phyloP scores from a whole-genome alignment of 164 flowering plant genomes.

The Cinnamomum micranthum region DNA sequence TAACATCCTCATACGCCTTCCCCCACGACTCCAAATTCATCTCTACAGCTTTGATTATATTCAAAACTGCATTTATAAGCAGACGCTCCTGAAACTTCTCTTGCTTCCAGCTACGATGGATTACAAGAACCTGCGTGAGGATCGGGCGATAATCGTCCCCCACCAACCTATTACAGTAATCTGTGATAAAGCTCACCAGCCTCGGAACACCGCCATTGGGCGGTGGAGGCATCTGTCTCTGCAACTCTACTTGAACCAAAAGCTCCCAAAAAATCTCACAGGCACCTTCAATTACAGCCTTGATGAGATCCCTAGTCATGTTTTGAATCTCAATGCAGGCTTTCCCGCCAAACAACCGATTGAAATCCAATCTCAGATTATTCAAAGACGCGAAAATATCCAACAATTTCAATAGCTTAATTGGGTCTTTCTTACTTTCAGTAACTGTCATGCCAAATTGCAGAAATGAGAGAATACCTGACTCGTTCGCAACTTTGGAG shows the following conservation, averaged over 20 bases:
- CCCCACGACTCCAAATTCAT: slow-evolving; percentile 74
- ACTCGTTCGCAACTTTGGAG: slow-evolving; percentile 70
- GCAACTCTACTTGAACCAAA: slow-evolving; percentile 73
- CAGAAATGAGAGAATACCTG: slow-evolving; percentile 84
- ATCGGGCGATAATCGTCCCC: slow-evolving; percentile 72
- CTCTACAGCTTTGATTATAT: slow-evolving; percentile 66
- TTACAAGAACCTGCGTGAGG: slow-evolving; percentile 67
- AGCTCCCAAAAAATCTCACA: slow-evolving; percentile 93
- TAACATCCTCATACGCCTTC: slow-evolving; percentile 53
- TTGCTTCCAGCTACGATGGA: slow-evolving; percentile 83
- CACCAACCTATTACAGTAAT: slow-evolving; percentile 67
- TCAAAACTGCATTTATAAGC: slow-evolving; percentile 49
- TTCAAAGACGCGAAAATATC: slow-evolving; percentile 75
- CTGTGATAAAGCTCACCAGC: slow-evolving; percentile 67
- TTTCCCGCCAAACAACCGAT: slow-evolving; percentile 82
- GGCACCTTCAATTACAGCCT: slow-evolving; percentile 76
- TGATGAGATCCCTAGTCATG: slow-evolving; percentile 82
- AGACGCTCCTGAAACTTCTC: slow-evolving; percentile 70
- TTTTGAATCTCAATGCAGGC: slow-evolving; percentile 83
- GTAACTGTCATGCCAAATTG: slow-evolving; percentile 81
- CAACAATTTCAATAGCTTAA: slow-evolving; percentile 72
- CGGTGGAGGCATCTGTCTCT: slow-evolving; percentile 72
- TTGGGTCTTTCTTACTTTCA: slow-evolving; percentile 83
- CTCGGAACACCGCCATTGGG: slow-evolving; percentile 76
- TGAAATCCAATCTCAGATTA: slow-evolving; percentile 82